Evolutionary conservation across 495 filamentous ascomycete genomes (phyloP).

Genomic region (Geopyxis carbonaria): DNA sequence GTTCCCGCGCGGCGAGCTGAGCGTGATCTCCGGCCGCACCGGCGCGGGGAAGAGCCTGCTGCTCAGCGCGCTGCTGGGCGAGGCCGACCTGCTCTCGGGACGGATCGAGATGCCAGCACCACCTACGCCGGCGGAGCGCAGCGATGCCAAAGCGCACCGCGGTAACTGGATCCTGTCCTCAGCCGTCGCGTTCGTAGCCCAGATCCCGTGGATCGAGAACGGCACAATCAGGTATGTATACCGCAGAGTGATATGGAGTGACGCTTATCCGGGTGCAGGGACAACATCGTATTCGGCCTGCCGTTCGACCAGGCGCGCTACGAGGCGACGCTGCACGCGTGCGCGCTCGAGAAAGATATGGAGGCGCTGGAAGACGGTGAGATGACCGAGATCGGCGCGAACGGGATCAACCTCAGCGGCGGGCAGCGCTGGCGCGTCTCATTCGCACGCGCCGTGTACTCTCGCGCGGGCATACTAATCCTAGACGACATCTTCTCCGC

Average conservation of each 20-base stretch:
- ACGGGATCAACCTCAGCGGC: conserved; percentile 70
- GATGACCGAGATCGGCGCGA: conserved; percentile 58
- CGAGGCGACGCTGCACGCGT: conserved; percentile 44
- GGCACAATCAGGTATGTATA: conserved; percentile 44
- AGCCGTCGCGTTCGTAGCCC: conserved; percentile 58
- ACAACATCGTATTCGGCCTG: conserved; percentile 60
- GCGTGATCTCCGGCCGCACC: conserved; percentile 51
- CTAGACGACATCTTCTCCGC: conserved; percentile 77
- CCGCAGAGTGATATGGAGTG: not conserved
- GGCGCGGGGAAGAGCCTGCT: conserved; percentile 53
- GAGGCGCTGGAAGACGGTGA: conserved; percentile 59
- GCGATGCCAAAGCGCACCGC: conserved; percentile 40
- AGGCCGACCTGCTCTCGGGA: conserved; percentile 40
- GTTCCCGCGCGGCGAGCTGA: conserved; percentile 51
- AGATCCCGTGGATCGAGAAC: conserved; percentile 79
- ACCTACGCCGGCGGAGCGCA: conserved; percentile 31
- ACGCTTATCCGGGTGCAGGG: no score
- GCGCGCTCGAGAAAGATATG: conserved; percentile 56
- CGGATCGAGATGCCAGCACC: conserved; percentile 35
- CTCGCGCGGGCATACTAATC: conserved; percentile 58
- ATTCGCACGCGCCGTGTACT: conserved; percentile 64
- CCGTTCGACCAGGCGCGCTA: conserved; percentile 50
- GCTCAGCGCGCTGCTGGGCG: conserved; percentile 47
- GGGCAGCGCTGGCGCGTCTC: conserved; percentile 71
- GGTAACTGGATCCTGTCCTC: conserved; percentile 54